Base-by-base conservation (phyloP, 148 eudicot genomes). In the Amaranthus palmeri region DNA sequence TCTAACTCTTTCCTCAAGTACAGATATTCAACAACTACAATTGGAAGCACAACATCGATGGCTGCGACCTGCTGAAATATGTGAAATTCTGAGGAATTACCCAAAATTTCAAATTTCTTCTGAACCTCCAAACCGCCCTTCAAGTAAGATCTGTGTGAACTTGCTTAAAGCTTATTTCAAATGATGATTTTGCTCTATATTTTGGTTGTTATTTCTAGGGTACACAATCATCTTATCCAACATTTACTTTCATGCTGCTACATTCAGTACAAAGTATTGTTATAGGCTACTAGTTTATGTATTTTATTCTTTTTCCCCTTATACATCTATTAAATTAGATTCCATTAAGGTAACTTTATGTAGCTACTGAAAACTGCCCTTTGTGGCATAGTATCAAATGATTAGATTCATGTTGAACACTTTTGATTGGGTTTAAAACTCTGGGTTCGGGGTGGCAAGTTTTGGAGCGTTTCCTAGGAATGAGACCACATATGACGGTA, bases 51-150 rank as follows among this genome's bases (percentile, higher is more conserved):
- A 83, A 67, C 77, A 84, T 72, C 84, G 96, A 67, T 90, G 96
- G 96, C 75, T 90, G 75, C 86, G 96, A 11, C 86, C 96, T 2
- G 81, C 90, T 73, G 96, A 90, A 86, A 86, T 90, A 17, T 84
- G 86, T 78, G 92, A 90, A 84, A 83, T 87, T 76, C 73, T 90
- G 52, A 81, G 84, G 76, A 86, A 90, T 76, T 57, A 66, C 52
- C 67, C 72, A 25, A 84, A 71, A 73, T 87, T 90, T 67, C 82
- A 84, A 53, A 85, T 87, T 17, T 78, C 88, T 51, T 59, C 87
- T 40, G 87, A 87, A 75, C 80, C 96, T 36, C 96, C 96, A 14
- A 75, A 17, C 62, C 82, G 71, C 53, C 92, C 96, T 65, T 80
- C 80, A 69, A 83, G 90, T 86, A 76, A 76, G 72, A 53, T 70